Evolutionary conservation across 306 rosid species (phyloP).

Genomic region (Dalbergia cochinchinensis): DNA sequence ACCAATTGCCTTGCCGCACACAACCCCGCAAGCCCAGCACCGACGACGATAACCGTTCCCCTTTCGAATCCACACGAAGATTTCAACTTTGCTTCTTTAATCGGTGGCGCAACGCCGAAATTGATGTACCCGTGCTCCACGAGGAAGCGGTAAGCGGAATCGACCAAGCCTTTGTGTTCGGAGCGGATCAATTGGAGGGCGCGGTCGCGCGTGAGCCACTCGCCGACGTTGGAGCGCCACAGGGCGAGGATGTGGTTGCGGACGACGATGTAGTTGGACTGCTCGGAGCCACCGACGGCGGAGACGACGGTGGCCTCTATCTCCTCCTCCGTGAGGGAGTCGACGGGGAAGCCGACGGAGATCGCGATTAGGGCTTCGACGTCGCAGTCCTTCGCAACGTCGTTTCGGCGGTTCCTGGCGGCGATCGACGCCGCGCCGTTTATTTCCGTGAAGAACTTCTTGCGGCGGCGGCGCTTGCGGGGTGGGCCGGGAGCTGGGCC

Average conservation of each 20-base stretch:
- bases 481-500: slow-evolving; percentile 24
- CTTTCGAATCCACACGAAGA: slow-evolving; percentile 63
- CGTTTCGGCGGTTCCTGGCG: slow-evolving; percentile 70
- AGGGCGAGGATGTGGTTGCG: slow-evolving; percentile 81
- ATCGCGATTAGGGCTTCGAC: slow-evolving; percentile 82
- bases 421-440: slow-evolving; percentile 60
- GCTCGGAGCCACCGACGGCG: slow-evolving; percentile 80
- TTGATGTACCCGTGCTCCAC: slow-evolving; percentile 86
- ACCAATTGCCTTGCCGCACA: slow-evolving; percentile 87
- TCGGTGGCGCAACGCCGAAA: slow-evolving; percentile 76
- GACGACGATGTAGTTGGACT: slow-evolving; percentile 77
- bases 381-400: slow-evolving; percentile 69
- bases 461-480: slow-evolving; percentile 82
- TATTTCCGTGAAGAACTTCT: slow-evolving; percentile 88
- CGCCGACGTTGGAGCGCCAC: slow-evolving; percentile 80
- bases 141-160: slow-evolving; percentile 71
- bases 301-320: slow-evolving; percentile 86
- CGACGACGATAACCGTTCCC: slow-evolving; percentile 78
- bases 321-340: slow-evolving; percentile 89
- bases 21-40: slow-evolving; percentile 91
- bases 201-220: slow-evolving; percentile 72
- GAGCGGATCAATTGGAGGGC: slow-evolving; percentile 73
- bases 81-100: slow-evolving; percentile 64
- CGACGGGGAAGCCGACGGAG: slow-evolving; percentile 88
- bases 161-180: slow-evolving; percentile 78